Evolutionary conservation across 2,329 filamentous ascomycete genomes (phyloP), one percentile per base, ranked within the genome.

Genomic region (Cercospora zeina): DNA sequence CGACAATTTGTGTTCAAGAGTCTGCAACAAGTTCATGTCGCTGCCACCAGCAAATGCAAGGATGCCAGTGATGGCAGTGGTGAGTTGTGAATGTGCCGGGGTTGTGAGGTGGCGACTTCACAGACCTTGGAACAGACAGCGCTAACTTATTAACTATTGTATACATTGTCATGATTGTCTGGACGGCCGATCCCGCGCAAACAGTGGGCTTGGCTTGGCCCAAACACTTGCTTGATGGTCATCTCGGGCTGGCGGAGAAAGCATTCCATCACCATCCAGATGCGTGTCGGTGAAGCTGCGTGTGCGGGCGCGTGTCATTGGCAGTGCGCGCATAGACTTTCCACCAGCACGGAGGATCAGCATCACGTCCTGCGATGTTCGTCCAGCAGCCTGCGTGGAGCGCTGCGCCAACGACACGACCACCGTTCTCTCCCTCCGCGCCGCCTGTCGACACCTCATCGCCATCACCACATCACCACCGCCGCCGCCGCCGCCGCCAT

Each of bases 11-110:
- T 51, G 42, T 9, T 34, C 42, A 3, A 37, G 42, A 10, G n/a
- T 11, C 42, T 58, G 42, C 1, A 45, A 45, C 6, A 49, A 8
- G 10, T 19, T 58, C 42, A 58, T 16, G 19, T 58, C 56, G 19
- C 30, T 36, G 30, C 30, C 58, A 54, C 49, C 37, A 7, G 27
- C 31, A n/a, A 19, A 14, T 24, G 39, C 39, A 7, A 45, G 39
- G 1, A 45, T 16, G 13, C 39, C 39, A 24, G 39, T 50, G 3
- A 42, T 9, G 34, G 39, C 21, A 16, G 49, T 36, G 4, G n/a
- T 36, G 14, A 36, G 27, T 11, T 54, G 21, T 9, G 39, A 45
- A 14, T 16, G 9, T 10, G 9, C 5, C 39, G 8, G 39, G 39
- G 4, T 45, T 45, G 19, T 11, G 11, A 21, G 16, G 19, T 21